Percentiles rank a stretch among this genome's conserved stretches.
Evolutionary conservation across 176 grass and related monocot genomes (phyloP).

Genomic region (Phoenix roebelenii): DNA sequence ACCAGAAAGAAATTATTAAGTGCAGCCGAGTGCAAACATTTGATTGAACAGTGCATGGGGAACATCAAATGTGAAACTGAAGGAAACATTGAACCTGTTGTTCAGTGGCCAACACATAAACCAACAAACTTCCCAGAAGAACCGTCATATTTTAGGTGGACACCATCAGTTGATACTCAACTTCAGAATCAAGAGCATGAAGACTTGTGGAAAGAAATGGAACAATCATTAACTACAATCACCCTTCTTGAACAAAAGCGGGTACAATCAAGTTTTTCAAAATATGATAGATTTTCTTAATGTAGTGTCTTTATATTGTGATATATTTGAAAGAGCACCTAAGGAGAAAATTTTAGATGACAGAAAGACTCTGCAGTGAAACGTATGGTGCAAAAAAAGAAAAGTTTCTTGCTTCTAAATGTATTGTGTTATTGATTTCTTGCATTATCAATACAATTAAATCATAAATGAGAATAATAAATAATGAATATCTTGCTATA

Average conservation of each 20-base stretch:
- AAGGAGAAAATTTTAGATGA: no score
- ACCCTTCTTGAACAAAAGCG: slow-evolving; percentile 62
- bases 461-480: no score
- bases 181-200: slow-evolving; percentile 54
- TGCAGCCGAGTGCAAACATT: slow-evolving; percentile 37
- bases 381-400: no score
- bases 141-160: slow-evolving; percentile 56
- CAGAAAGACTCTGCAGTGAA: no score
- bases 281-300: no score
- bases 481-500: no score
- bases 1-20: slow-evolving; percentile 36
- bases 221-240: slow-evolving; percentile 51
- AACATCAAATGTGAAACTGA: slow-evolving; percentile 58
- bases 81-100: slow-evolving; percentile 33
- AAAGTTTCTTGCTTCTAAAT: no score
- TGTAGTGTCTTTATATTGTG: no score
- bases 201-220: slow-evolving; percentile 81
- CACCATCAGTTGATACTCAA: slow-evolving; percentile 26
- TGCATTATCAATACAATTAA: no score
- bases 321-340: no score
- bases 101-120: slow-evolving; percentile 6
- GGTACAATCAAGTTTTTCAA: slow-evolving; percentile 18
- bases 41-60: slow-evolving; percentile 60
- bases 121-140: slow-evolving; percentile 28
- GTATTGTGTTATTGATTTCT: no score